A percentile compares a stretch with the other conserved stretches of the same genome.
Conservation (phyloP, 306 rosid species). For the Lathyrus oleraceus region DNA sequence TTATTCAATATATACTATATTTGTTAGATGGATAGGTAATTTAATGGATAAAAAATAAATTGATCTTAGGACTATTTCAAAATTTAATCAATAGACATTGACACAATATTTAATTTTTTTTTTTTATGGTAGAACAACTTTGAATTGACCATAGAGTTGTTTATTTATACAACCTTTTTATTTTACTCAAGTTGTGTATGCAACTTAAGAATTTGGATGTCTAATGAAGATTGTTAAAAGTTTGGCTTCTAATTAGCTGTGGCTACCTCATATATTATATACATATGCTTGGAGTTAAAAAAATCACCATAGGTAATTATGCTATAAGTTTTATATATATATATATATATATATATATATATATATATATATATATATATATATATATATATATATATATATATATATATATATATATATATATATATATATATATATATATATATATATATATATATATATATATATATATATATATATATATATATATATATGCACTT, state of each 20-base stretch:
- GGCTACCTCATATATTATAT: background rate
- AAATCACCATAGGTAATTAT: background rate
- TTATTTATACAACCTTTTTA: no score
- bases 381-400: no score
- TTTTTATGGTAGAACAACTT: background rate
- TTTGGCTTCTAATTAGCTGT: slow-evolving; percentile 31
- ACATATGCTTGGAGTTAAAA: background rate
- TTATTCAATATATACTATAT: slow-evolving; percentile 11
- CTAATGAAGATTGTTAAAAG: slow-evolving; percentile 21
- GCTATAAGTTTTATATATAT: slow-evolving; percentile 22
- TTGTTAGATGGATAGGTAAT: background rate
- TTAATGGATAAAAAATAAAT: background rate
- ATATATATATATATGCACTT: no score
- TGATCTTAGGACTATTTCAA: background rate
- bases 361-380: no score
- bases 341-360: no score
- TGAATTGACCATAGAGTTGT: slow-evolving; percentile 2
- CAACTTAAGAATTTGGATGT: slow-evolving; percentile 7
- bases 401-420: no score
- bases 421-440: no score
- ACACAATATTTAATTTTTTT: slow-evolving; percentile 1
- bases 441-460: no score
- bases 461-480: no score
- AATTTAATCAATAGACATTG: slow-evolving; percentile 6
- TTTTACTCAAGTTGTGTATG: no score